These are phyloP conservation scores for Xylaria venustula DNA, from an alignment of 495 filamentous ascomycete species.

Conservation along the genomic window DNA sequence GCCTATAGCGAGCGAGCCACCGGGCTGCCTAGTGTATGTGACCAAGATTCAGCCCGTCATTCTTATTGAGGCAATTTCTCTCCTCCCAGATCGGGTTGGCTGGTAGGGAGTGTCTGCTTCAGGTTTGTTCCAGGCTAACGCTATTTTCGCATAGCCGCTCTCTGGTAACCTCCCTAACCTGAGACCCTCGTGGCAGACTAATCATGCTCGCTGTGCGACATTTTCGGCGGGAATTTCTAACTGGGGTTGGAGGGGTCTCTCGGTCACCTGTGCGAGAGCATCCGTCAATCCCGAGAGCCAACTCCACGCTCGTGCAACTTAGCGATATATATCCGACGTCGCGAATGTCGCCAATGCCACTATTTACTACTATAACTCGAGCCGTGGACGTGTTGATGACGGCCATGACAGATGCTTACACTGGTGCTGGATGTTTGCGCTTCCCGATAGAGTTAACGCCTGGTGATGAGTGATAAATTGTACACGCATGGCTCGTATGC, in stretches of 20 bases:
- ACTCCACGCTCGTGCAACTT: not conserved
- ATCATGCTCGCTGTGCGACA: constrained; percentile 6
- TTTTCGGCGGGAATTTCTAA: not conserved
- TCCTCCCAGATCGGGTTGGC: not conserved
- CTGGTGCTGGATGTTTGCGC: not conserved
- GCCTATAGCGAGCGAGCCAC: constrained; percentile 10
- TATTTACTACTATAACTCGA: not conserved
- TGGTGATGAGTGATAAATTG: not conserved
- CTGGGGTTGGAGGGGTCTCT: not conserved
- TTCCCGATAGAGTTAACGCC: constrained; percentile 1
- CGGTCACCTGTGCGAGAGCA: not conserved
- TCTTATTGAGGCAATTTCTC: constrained; percentile 15
- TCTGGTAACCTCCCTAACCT: not conserved
- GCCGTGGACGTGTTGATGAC: not conserved
- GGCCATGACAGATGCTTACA: constrained; percentile 5
- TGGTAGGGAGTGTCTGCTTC: not conserved
- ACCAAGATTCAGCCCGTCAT: not conserved
- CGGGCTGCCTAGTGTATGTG: not conserved
- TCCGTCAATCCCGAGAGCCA: constrained; percentile 6
- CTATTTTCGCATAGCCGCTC: not conserved
- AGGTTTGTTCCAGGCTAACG: constrained; percentile 4
- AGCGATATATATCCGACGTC: not conserved
- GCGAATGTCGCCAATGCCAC: not conserved
- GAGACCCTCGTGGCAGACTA: not conserved
- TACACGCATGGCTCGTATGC: constrained; percentile 10